phyloP scores from a whole-genome alignment of 176 grass and related monocot species.

The Elaeis guineensis region DNA sequence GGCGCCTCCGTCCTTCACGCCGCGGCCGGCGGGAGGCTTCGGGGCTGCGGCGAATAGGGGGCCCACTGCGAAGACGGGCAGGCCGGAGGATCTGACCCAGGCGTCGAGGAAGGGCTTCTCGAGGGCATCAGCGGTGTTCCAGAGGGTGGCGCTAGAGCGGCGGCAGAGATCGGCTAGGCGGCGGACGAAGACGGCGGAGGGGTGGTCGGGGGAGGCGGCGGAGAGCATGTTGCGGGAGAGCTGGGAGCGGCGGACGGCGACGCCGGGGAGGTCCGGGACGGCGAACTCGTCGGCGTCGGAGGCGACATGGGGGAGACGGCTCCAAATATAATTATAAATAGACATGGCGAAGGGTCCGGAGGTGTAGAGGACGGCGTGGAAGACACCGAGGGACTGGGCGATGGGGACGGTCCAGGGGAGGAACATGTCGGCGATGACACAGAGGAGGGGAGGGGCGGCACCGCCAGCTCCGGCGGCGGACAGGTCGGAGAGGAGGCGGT shows the following conservation, averaged over 20 bases:
- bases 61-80: slow-evolving; percentile 13
- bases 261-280: too few species aligned
- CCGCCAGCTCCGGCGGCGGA: too few species aligned
- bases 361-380: slow-evolving; percentile 18
- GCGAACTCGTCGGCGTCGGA: too few species aligned
- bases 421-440: slow-evolving; percentile 27
- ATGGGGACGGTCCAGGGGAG: slow-evolving; percentile 12
- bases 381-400: slow-evolving; percentile 7
- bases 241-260: too few species aligned
- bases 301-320: slow-evolving; percentile 7
- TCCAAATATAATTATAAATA: slow-evolving; percentile 5
- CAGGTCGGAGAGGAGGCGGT: background rate
- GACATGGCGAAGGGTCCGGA: slow-evolving; percentile 10
- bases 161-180: background rate
- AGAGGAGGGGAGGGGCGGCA: background rate
- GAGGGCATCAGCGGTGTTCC: slow-evolving; percentile 11
- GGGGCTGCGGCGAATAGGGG: slow-evolving; percentile 8
- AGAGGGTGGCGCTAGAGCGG: slow-evolving; percentile 1
- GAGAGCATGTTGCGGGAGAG: too few species aligned
- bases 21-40: background rate
- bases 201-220: too few species aligned
- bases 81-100: background rate
- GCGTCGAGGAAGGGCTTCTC: slow-evolving; percentile 10
- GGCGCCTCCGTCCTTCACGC: background rate
- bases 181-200: too few species aligned